A percentile compares a stretch with the other conserved stretches of the same genome.
phyloP scores from a whole-genome alignment of 192 early-diverging fungal species.

The Phycomyces nitens region DNA sequence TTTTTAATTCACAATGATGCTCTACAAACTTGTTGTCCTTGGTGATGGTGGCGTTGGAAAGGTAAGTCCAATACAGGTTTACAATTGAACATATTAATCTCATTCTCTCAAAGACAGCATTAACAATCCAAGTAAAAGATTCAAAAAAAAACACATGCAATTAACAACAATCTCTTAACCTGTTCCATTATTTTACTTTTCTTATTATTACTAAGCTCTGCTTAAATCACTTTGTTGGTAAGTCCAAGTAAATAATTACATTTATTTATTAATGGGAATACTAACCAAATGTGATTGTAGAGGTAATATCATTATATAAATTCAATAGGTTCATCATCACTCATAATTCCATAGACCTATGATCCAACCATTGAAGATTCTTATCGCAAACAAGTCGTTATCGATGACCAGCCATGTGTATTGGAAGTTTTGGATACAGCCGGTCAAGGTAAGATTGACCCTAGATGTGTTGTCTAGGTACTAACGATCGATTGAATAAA shows the following conservation, averaged over 20 bases:
- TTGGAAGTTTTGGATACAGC: conserved; percentile 97
- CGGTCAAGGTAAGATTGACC: conserved; percentile 60
- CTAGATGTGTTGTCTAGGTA: conserved; percentile 1
- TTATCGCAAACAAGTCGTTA: conserved; percentile 95
- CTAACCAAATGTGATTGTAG: too few relatives aligned
- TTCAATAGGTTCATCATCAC: too few relatives aligned
- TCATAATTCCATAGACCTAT: too few relatives aligned
- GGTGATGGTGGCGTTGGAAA: conserved; percentile 83
- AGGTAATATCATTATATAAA: too few relatives aligned
- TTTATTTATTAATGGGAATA: too few relatives aligned
- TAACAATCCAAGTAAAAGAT: conserved; percentile 38
- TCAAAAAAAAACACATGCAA: not conserved
- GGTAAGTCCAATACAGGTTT: conserved; percentile 3
- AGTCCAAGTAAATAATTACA: not conserved
- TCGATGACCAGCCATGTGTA: conserved; percentile 95
- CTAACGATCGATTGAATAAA: conserved; percentile 15
- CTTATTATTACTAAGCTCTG: conserved; percentile 35
- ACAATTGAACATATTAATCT: not conserved
- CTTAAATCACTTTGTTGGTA: conserved; percentile 48
- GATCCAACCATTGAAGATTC: conserved; percentile 99
- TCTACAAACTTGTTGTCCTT: conserved; percentile 93
- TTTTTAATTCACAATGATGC: conserved; percentile 62
- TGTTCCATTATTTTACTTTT: not conserved
- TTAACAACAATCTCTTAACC: not conserved
- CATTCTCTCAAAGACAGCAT: conserved; percentile 28